Evolutionary conservation across 495 filamentous ascomycete genomes (phyloP).

Genomic region (Penicillium canescens): DNA sequence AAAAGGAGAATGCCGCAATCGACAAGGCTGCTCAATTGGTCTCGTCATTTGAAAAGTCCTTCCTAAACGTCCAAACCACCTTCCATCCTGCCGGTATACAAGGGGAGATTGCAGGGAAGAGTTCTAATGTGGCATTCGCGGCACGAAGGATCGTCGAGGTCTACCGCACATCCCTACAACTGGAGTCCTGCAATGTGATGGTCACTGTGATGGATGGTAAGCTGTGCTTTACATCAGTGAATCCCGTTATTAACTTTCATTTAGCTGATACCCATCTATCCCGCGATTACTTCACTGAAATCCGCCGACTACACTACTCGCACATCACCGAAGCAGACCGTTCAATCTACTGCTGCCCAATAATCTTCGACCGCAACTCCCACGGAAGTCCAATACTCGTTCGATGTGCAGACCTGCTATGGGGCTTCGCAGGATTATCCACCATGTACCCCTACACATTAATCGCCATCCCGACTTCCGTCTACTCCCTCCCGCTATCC

Average conservation of each 20-base stretch:
- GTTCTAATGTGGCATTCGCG: conserved; percentile 68
- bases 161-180: conserved; percentile 40
- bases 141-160: conserved; percentile 60
- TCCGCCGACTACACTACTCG: conserved; percentile 57
- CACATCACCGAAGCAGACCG: conserved; percentile 55
- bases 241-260: neutral
- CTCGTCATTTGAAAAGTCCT: conserved; percentile 56
- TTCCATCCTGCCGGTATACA: conserved; percentile 61
- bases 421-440: conserved; percentile 65
- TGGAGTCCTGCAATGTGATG: conserved; percentile 57
- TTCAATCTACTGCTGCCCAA: conserved; percentile 66
- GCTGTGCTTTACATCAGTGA: conserved; percentile 5
- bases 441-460: conserved; percentile 59
- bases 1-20: conserved; percentile 53
- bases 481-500: conserved; percentile 64
- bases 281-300: conserved; percentile 61
- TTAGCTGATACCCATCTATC: conserved; percentile 69
- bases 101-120: conserved; percentile 65
- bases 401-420: conserved; percentile 66
- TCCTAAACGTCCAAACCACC: conserved; percentile 60
- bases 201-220: conserved; percentile 70
- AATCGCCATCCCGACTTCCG: conserved; percentile 66
- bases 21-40: conserved; percentile 56
- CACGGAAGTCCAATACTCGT: conserved; percentile 65
- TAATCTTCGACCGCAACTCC: conserved; percentile 71